These are phyloP conservation scores for Backusella tuberculispora DNA, from an alignment of 192 early-diverging fungal genomes.

Conservation along the genomic window DNA sequence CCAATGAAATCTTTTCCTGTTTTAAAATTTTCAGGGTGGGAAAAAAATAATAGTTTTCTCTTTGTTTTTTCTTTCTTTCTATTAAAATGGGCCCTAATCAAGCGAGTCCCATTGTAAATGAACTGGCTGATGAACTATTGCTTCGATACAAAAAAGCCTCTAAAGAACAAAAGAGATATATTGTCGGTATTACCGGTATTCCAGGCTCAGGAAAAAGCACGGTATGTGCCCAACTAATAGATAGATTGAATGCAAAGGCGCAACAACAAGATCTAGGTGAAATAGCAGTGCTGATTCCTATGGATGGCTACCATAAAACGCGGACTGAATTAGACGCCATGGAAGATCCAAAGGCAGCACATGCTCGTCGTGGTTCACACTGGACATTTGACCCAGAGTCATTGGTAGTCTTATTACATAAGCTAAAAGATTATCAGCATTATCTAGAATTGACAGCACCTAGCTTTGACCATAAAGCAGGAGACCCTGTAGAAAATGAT, in stretches of 20 bases:
- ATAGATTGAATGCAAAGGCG: not conserved
- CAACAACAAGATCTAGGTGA: not conserved
- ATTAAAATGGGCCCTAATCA: not conserved
- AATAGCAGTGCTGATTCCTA: not conserved
- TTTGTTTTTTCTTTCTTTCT: not conserved
- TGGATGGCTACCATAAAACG: not conserved
- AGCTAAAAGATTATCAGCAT: not conserved
- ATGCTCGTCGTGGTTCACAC: not conserved
- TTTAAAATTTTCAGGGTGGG: too few relatives aligned
- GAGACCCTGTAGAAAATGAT: constrained; percentile 5
- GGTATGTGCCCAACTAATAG: not conserved
- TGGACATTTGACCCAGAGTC: not conserved
- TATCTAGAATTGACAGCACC: not conserved
- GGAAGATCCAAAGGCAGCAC: not conserved
- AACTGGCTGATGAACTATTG: not conserved
- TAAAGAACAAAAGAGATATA: not conserved
- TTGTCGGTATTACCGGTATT: not conserved
- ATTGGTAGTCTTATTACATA: not conserved
- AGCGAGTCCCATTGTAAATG: not conserved
- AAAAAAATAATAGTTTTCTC: not conserved
- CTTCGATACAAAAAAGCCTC: not conserved
- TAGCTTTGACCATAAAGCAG: not conserved
- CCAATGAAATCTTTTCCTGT: too few relatives aligned
- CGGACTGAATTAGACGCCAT: not conserved
- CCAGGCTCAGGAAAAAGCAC: constrained; percentile 1